Evolutionary conservation across 192 early-diverging fungal genomes (phyloP), one percentile per base, ranked within the genome.

Genomic region (Hyaloraphidium curvatum): DNA sequence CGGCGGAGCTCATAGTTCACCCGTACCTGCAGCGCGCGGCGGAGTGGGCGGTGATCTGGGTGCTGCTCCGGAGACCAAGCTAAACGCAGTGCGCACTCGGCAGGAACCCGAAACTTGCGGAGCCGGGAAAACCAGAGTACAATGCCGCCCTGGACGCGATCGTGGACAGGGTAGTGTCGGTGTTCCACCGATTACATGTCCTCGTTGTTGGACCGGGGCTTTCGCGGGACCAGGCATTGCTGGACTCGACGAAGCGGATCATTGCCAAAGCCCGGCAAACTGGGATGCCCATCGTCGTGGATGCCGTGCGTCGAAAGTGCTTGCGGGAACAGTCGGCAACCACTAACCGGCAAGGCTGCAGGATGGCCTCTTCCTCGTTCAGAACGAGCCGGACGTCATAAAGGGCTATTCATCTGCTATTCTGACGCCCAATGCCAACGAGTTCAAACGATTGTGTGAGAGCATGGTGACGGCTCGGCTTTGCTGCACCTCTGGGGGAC

Each of bases 161-260:
- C 5, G 64, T 71, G 5, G 60, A 62, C 17, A 72, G 66, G 27
- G 65, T 81, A 1, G 53, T 62, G 0, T 29, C 53, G 13, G 37
- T 87, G 5, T 62, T 92, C 31, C 58, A 70, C 16, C 73, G 87
- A 1, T 39, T 88, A 2, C 87, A 99, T 62, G 85, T 86, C 0
- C 61, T 97, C 23, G 75, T 92, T 0, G 67, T 94, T 13, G 95
- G 95, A 0, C 92, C 95, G 2, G 95, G 95, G 0, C 64, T 99
- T 28, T 87, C 84, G 9, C 71, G 87, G 23, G 83, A 95, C 58
- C 48, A 55, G 19, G 48, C 67, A 3, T 84, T 92, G 68, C 63
- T 74, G 0, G 67, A 80, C 30, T 64, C 68, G 25, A 84, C 86
- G 3, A 62, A 61, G n/a, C 33, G 63, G 13, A 73, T 87, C 9